phyloP scores from a whole-genome alignment of 2,329 filamentous ascomycete species.

The Trematosphaeria pertusa region DNA sequence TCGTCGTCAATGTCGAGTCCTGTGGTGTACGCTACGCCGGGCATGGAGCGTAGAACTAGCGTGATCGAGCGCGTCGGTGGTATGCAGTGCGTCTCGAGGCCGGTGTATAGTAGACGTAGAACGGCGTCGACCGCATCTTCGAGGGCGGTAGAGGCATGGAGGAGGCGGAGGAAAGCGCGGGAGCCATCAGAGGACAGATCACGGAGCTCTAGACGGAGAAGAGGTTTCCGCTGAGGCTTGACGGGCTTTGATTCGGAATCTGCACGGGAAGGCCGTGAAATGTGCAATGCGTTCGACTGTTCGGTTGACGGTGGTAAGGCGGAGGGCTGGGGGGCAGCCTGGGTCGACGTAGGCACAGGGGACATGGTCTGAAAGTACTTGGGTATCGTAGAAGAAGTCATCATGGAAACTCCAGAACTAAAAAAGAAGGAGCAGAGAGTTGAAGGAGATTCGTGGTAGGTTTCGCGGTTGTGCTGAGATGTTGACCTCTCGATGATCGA shows the following conservation, averaged over 20 bases:
- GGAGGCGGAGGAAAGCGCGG: slow-evolving; percentile 69
- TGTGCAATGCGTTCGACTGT: not conserved
- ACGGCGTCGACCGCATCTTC: slow-evolving; percentile 70
- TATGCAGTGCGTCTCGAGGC: slow-evolving; percentile 41
- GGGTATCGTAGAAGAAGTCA: slow-evolving; percentile 31
- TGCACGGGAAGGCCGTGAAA: not conserved
- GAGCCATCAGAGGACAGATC: slow-evolving; percentile 65
- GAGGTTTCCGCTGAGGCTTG: slow-evolving; percentile 47
- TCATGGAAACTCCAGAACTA: too few relatives aligned
- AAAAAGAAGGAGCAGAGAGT: not conserved
- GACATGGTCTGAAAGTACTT: slow-evolving; percentile 49
- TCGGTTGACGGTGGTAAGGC: slow-evolving; percentile 29
- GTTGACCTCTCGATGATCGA: slow-evolving; percentile 2
- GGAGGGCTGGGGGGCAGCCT: slow-evolving; percentile 37
- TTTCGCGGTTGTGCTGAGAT: not conserved
- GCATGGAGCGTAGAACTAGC: slow-evolving; percentile 78
- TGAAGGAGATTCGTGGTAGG: not conserved
- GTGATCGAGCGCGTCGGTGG: slow-evolving; percentile 84
- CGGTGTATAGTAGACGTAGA: slow-evolving; percentile 72
- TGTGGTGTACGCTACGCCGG: slow-evolving; percentile 88
- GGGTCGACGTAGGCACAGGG: slow-evolving; percentile 22
- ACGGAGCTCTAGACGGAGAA: slow-evolving; percentile 56
- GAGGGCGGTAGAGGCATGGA: slow-evolving; percentile 69
- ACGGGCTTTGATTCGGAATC: slow-evolving; percentile 17
- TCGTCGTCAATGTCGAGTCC: slow-evolving; percentile 79